Evolutionary conservation across 2,329 filamentous ascomycete species (phyloP), one percentile per base, ranked within the genome.

Genomic region (Xylariaceae sp.): DNA sequence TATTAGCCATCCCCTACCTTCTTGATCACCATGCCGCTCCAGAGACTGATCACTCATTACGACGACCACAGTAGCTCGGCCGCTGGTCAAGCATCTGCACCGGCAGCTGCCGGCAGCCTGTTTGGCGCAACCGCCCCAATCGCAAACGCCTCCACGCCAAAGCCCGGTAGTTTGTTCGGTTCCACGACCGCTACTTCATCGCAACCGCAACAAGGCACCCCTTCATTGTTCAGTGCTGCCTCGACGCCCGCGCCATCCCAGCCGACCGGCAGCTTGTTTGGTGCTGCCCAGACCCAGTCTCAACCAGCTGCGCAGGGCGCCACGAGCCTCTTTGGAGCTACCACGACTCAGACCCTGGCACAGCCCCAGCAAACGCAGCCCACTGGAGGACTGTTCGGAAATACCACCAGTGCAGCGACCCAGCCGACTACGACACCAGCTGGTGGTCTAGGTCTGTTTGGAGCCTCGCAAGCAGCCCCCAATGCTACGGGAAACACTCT

Each of bases 131-230:
- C 67, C 35, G 59, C 64, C 30, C 61, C 62, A 8, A 44, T 64
- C 11, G 58, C 65, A 7, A 68, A 57, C 52, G 51, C 65, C 30
- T 65, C 65, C 4, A 63, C 64, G 5, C 63, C 66, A 11, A 68
- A 68, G 54, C 61, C 68, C 44, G 61, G 63, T 56, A 68, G 72
- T 41, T 62, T 75, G 53, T 75, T 75, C 59, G 72, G 71, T 35
- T 66, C 60, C 57, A 56, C 67, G 18, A 23, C 54, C 5, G 18
- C 53, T n/a, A 30, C 58, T 34, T 37, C 63, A 23, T 61, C 58
- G 23, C 71, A 73, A 51, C 69, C 70, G 35, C 73, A 71, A 57
- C 68, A 69, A 48, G 68, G 68, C 11, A 10, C 53, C 15, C 23
- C 49, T 4, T 69, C 70, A 7, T 49, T 75, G 15, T 75, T 75